Base-by-base conservation (phyloP, 257 asterid genomes). In the Coffea canephora region DNA sequence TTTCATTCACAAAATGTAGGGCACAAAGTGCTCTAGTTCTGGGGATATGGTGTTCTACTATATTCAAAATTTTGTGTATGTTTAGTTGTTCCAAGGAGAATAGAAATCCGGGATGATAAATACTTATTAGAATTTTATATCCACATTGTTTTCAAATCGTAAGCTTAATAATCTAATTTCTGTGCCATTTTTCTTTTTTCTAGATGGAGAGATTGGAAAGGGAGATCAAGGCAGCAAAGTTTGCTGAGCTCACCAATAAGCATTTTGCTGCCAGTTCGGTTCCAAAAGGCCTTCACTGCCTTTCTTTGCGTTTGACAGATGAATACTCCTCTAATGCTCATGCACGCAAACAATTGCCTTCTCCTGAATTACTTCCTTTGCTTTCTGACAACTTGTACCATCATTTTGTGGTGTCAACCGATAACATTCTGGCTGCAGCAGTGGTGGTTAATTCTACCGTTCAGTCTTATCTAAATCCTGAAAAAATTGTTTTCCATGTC, bases 261-360 rank as follows among this genome's bases (percentile, higher is more conserved):
- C 98, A 95, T 84, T 93, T 92, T 77, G 99, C 99, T 5, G 99
- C 99, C 84, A 92, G 96, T 90, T 88, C 97, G 59, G 89, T 95
- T 86, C 99, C 99, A 9, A 93, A 90, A 83, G 89, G 95, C 88
- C 90, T 96, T 87, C 91, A 96, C 84, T 94, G 98, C 83, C 97
- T 96, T 82, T 82, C 99, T 39, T 79, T 95, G 87, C 90, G 96
- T 85, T 88, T 96, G 84, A 90, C 99, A 25, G 98, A 93, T 82
- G 99, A 96, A 82, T 96, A 96, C 83, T 91, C 99, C 77, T 91
- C 99, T 41, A 95, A 95, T 80, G 99, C 99, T 77, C 91, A 92
- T 87, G 99, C 99, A 67, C 97, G 99, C 77, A 91, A 87, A 84
- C 98, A 93, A 86, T 83, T 95, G 89, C 97, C 98, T 36, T 90